Percentiles rank a stretch among this genome's conserved stretches.
Conservation (phyloP, 345 rosid genomes). For the Euphorbia peplus region DNA sequence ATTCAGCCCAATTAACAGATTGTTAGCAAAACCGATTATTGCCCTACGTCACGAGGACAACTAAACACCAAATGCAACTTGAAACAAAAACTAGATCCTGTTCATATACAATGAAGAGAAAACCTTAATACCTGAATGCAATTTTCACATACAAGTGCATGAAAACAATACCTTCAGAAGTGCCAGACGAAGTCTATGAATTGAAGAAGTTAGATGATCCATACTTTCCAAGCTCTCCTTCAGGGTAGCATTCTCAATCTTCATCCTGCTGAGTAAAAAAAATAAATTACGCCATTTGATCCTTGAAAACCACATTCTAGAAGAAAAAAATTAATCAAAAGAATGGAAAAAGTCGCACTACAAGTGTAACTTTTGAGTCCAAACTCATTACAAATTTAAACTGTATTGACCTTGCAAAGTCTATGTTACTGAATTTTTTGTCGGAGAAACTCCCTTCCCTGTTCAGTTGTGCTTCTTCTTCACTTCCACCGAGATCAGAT, state of each 20-base stretch:
- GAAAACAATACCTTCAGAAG: conserved; percentile 59
- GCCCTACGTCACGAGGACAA: too few relatives aligned
- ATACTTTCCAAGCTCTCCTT: conserved; percentile 81
- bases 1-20: too few relatives aligned
- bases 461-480: conserved; percentile 33
- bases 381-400: conserved; percentile 4
- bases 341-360: background rate
- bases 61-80: background rate
- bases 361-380: background rate
- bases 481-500: conserved; percentile 49
- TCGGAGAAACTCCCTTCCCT: conserved; percentile 34
- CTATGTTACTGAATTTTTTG: conserved; percentile 40
- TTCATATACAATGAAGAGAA: background rate
- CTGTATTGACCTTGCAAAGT: conserved; percentile 69
- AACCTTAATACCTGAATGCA: background rate
- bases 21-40: too few relatives aligned
- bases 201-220: conserved; percentile 70
- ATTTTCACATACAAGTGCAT: background rate
- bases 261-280: conserved; percentile 46
- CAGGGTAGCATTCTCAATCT: conserved; percentile 85
- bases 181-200: conserved; percentile 76
- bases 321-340: background rate
- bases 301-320: too few relatives aligned
- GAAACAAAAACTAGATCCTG: background rate
- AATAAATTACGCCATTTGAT: background rate